Percentiles rank a stretch among this genome's conserved stretches.
Conservation (phyloP, 805 yeast species). For the Lachancea meyersii region DNA sequence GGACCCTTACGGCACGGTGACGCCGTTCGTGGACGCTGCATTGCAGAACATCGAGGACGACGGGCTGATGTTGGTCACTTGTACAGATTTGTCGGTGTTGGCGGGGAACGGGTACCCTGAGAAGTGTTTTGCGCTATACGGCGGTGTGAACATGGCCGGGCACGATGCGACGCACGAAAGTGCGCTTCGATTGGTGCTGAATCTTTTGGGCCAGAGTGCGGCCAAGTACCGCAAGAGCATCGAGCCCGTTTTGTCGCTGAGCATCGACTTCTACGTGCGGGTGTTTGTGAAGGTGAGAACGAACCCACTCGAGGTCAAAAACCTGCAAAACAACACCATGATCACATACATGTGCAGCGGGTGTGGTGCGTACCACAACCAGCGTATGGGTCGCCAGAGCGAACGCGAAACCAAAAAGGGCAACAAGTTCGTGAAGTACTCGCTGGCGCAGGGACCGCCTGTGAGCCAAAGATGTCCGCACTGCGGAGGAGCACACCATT, state of each 20-base stretch:
- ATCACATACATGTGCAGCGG: conserved; percentile 78
- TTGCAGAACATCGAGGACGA: conserved; percentile 76
- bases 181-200: conserved; percentile 78
- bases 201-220: conserved; percentile 71
- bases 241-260: conserved; percentile 78
- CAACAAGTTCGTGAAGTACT: conserved; percentile 43
- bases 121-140: conserved; percentile 89
- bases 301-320: conserved; percentile 77
- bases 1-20: conserved; percentile 97
- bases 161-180: conserved; percentile 85
- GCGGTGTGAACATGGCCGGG: conserved; percentile 81
- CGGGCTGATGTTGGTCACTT: conserved; percentile 83
- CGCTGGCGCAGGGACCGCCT: conserved; percentile 60
- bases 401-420: conserved; percentile 37
- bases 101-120: conserved; percentile 97
- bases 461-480: conserved; percentile 56
- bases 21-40: conserved; percentile 93
- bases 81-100: conserved; percentile 92
- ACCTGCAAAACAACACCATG: conserved; percentile 71
- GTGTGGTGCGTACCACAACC: conserved; percentile 67
- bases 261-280: conserved; percentile 90
- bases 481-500: conserved; percentile 61
- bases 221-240: conserved; percentile 83
- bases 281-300: conserved; percentile 72
- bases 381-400: conserved; percentile 63